phyloP scores from a whole-genome alignment of 1,284 basidiomycete genomes.

The Microbotryomycetes sp. region DNA sequence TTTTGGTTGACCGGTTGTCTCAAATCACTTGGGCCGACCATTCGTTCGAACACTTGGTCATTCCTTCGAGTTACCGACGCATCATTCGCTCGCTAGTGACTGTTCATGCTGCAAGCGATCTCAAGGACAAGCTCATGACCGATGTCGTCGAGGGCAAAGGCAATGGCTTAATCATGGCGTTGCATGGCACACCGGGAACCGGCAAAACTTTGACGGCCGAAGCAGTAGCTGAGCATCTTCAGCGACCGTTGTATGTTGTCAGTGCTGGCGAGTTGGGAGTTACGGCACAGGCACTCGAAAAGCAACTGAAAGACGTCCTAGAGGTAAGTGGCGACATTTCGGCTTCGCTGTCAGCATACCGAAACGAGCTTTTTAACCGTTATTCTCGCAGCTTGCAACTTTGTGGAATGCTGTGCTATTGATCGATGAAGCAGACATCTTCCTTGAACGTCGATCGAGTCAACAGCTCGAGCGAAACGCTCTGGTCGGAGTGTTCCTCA shows the following conservation, averaged over 20 bases:
- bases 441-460: constrained; percentile 18
- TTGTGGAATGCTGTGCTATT: constrained; percentile 29
- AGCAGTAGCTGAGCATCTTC: constrained; percentile 25
- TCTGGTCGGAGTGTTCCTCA: constrained; percentile 22
- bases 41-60: constrained; percentile 25
- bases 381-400: constrained; percentile 15
- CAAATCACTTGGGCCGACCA: constrained; percentile 11
- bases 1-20: constrained; percentile 18
- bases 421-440: constrained; percentile 32
- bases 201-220: constrained; percentile 19
- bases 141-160: constrained; percentile 30
- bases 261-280: constrained; percentile 24
- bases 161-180: constrained; percentile 25
- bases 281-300: constrained; percentile 13
- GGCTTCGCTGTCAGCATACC: no score
- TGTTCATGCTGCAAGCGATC: constrained; percentile 22
- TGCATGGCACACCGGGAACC: constrained; percentile 15
- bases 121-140: constrained; percentile 21
- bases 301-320: constrained; percentile 14
- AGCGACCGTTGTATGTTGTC: constrained; percentile 24
- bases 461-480: constrained; percentile 23
- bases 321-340: constrained; percentile 15
- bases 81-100: constrained; percentile 26
- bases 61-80: constrained; percentile 23
- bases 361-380: not conserved